Conservation (phyloP, 2,329 filamentous ascomycete genomes). For the Beauveria pseudobassiana region DNA sequence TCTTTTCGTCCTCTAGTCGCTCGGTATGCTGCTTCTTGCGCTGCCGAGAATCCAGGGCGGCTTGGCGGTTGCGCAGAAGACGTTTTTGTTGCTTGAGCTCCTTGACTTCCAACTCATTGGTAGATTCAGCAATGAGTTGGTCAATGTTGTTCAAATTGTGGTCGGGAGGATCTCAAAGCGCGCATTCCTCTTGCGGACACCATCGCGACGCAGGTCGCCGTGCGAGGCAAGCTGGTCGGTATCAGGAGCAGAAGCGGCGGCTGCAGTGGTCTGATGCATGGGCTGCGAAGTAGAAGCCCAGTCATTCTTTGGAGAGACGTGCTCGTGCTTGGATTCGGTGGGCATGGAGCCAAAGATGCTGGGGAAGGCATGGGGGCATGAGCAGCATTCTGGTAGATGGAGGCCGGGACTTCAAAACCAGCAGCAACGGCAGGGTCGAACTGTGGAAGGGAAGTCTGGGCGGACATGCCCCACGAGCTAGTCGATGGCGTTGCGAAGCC, state of each 20-base stretch:
- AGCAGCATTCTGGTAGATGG: conserved; percentile 48
- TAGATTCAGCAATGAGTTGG: conserved; percentile 78
- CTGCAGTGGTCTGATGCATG: conserved; percentile 50
- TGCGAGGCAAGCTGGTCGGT: conserved; percentile 66
- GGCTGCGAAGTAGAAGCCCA: conserved; percentile 44
- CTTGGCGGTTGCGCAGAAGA: conserved; percentile 87
- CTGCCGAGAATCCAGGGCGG: conserved; percentile 92
- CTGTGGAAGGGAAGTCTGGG: conserved; percentile 64
- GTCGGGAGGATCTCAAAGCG: conserved; percentile 92
- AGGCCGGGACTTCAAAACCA: conserved; percentile 46
- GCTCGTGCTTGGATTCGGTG: conserved; percentile 40
- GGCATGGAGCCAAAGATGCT: conserved; percentile 46
- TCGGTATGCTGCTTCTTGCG: conserved; percentile 98
- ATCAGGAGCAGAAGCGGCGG: conserved; percentile 23
- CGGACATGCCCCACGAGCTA: conserved; percentile 52
- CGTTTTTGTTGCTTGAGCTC: conserved; percentile 98
- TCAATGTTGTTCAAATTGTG: conserved; percentile 94
- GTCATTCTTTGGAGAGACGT: conserved; percentile 43
- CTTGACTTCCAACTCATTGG: conserved; percentile 89
- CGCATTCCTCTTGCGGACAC: conserved; percentile 98
- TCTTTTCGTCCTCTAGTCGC: conserved; percentile 94
- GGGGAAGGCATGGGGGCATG: conserved; percentile 46
- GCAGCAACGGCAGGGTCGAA: conserved; percentile 54
- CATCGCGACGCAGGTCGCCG: conserved; percentile 72
- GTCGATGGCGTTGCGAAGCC: conserved; percentile 28